phyloP scores from a whole-genome alignment of 1,284 basidiomycete species.

The Ganoderma leucocontextum region DNA sequence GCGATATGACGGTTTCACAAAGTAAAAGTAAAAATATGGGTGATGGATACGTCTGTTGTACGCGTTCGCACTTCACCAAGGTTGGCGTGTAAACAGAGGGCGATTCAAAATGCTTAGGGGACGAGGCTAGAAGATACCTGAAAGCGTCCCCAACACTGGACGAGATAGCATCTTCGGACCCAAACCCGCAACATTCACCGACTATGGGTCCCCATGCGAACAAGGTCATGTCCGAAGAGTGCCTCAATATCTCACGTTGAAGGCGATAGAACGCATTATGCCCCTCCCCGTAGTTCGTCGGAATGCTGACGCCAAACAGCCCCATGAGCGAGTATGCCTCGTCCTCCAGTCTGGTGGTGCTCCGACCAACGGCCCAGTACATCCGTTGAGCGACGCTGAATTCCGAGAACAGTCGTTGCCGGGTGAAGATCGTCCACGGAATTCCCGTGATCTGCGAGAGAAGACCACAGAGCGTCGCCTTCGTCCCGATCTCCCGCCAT shows the following conservation, averaged over 20 bases:
- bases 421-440: conserved; percentile 11
- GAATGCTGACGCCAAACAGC: conserved; percentile 24
- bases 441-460: conserved; percentile 16
- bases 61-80: background rate
- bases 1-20: background rate
- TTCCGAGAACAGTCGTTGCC: conserved; percentile 5
- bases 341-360: conserved; percentile 22
- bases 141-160: background rate
- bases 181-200: background rate
- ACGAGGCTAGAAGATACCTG: conserved; percentile 5
- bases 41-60: background rate
- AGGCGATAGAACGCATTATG: conserved; percentile 22
- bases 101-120: background rate
- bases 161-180: background rate
- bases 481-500: conserved; percentile 24
- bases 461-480: conserved; percentile 12
- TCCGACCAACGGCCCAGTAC: conserved; percentile 21
- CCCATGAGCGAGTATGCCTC: conserved; percentile 28
- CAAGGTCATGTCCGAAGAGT: conserved; percentile 20
- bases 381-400: conserved; percentile 25
- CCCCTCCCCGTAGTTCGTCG: conserved; percentile 27
- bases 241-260: conserved; percentile 25
- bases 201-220: conserved; percentile 23
- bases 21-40: background rate
- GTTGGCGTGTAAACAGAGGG: background rate